Evolutionary conservation across 148 eudicot species (phyloP), one percentile per base, ranked within the genome.

Genomic region (Rhododendron williamsianum): DNA sequence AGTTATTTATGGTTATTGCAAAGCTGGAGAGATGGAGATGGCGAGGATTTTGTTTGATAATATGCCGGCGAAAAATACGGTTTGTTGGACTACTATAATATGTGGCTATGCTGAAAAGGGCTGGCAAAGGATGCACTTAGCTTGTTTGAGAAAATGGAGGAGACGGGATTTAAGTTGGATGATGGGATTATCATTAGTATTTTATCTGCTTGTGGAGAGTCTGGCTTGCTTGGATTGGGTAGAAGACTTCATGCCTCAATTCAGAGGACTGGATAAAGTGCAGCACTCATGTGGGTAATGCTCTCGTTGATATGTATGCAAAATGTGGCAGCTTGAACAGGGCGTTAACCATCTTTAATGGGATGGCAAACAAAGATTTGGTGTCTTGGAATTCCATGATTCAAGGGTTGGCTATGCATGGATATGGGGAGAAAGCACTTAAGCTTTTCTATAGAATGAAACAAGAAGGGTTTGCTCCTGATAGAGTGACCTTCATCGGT

Each of bases 311-410:
- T 85, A 95, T 96, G 99, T 96, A 96, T 88, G 93, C 92, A 3
- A 96, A 95, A 84, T 95, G 98, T 85, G 99, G 98, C 18, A 76
- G 87, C 81, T 83, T 93, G 85, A 86, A 91, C 33, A 87, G 67
- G 48, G 96, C 99, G 18, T 89, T 90, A 45, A 78, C 83, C 25
- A 72, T 95, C 52, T 96, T 96, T 80, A 85, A 91, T 82, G 85
- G 85, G 25, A 95, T 93, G 93, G n/a, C 25, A 45, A 87, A 72
- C 80, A 92, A 90, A 92, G 97, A 95, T 91, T 86, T 92, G 38
- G 93, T 96, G 18, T 94, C 99, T 6, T 96, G 99, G 98, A 96
- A 95, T 88, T 88, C 91, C 65, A 88, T 96, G 87, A 94, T 96
- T 41, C 96, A 94, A 84, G 98, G 96, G 85, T 87, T 95, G 83